These are phyloP conservation scores for Entomortierella beljakovae DNA, from an alignment of 192 early-diverging fungal species.

Conservation along the genomic window DNA sequence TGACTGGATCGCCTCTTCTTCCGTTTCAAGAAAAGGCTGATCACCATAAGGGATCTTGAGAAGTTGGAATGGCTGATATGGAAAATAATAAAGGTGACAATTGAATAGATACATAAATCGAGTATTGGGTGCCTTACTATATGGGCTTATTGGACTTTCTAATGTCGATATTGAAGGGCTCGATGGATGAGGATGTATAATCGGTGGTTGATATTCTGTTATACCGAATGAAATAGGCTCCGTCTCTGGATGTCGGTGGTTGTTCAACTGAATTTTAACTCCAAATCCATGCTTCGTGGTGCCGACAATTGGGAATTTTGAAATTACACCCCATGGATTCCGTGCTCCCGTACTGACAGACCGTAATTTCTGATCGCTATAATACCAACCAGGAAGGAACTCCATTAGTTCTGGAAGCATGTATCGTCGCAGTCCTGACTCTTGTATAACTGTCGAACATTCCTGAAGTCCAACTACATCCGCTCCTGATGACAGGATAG, in stretches of 20 bases:
- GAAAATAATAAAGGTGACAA: conserved; percentile 53
- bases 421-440: conserved; percentile 22
- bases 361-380: conserved; percentile 44
- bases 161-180: neutral
- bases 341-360: conserved; percentile 17
- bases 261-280: conserved; percentile 54
- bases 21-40: conserved; percentile 37
- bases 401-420: conserved; percentile 51
- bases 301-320: conserved; percentile 48
- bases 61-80: conserved; percentile 57
- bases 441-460: conserved; percentile 18
- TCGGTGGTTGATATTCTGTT: conserved; percentile 13
- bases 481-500: conserved; percentile 47
- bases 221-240: conserved; percentile 15
- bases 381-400: conserved; percentile 48
- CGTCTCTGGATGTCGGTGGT: conserved; percentile 42
- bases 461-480: conserved; percentile 58
- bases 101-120: conserved; percentile 57
- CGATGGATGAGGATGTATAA: conserved; percentile 5
- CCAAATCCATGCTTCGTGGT: conserved; percentile 48
- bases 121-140: conserved; percentile 3
- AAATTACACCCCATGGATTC: conserved; percentile 55
- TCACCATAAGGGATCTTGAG: conserved; percentile 51
- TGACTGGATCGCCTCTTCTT: conserved; percentile 47
- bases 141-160: neutral